A percentile compares a stretch with the other conserved stretches of the same genome.
phyloP scores from a whole-genome alignment of 768 basidiomycete genomes.

The Rhizopogon sp. region DNA sequence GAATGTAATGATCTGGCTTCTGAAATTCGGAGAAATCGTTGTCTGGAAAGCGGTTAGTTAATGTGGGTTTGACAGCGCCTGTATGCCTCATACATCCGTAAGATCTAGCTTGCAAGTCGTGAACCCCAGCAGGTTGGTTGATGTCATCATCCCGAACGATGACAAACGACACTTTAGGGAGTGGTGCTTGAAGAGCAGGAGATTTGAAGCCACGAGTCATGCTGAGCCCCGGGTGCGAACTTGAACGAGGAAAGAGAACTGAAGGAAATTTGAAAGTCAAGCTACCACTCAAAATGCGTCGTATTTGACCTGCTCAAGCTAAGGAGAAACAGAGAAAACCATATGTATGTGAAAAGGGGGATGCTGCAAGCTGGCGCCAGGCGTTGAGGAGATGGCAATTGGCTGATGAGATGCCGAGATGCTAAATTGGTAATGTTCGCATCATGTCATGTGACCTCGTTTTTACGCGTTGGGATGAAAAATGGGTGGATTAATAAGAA shows the following conservation, averaged over 20 bases:
- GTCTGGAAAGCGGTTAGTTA: slow-evolving; percentile 32
- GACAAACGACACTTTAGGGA: slow-evolving; percentile 68
- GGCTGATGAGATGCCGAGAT: too few relatives aligned
- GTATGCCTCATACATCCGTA: slow-evolving; percentile 64
- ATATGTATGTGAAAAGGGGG: too few relatives aligned
- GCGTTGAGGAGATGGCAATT: too few relatives aligned
- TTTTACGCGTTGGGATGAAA: too few relatives aligned
- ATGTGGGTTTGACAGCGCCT: background rate
- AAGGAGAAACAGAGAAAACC: too few relatives aligned
- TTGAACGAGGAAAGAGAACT: background rate
- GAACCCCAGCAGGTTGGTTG: slow-evolving; percentile 56
- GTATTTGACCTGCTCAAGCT: background rate
- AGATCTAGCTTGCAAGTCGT: slow-evolving; percentile 55
- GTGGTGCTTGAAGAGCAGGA: slow-evolving; percentile 29
- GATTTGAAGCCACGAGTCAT: slow-evolving; percentile 38
- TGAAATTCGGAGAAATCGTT: slow-evolving; percentile 68
- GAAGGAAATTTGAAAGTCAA: background rate
- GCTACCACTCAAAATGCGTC: background rate
- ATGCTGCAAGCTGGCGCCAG: too few relatives aligned
- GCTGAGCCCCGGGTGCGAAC: background rate
- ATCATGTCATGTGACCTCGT: too few relatives aligned
- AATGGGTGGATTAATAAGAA: too few relatives aligned
- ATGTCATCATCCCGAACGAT: slow-evolving; percentile 61
- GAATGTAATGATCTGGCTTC: slow-evolving; percentile 83
- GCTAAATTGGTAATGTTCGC: too few relatives aligned